A percentile compares a stretch with the other conserved stretches of the same genome.
Evolutionary conservation across 2,329 filamentous ascomycete species (phyloP).

Genomic region (Periconia sp.): DNA sequence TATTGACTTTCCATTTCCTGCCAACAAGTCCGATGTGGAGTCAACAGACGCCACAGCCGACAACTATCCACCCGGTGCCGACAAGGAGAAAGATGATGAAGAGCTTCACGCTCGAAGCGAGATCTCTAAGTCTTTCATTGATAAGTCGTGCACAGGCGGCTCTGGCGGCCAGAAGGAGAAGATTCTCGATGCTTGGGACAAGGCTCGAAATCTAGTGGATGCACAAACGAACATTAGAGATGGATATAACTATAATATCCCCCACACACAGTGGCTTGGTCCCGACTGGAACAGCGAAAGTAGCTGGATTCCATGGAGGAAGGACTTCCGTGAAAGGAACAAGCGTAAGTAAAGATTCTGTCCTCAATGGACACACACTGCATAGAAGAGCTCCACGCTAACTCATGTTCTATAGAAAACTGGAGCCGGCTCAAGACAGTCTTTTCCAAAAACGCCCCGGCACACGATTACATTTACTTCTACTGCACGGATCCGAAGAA

Average conservation of each 20-base stretch:
- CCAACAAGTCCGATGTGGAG: conserved; percentile 1
- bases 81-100: not conserved
- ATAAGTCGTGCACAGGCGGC: not conserved
- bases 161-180: not conserved
- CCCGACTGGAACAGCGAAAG: conserved; percentile 1
- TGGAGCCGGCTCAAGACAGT: conserved; percentile 1
- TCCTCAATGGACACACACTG: not conserved
- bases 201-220: not conserved
- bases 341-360: not conserved
- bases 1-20: conserved; percentile 2
- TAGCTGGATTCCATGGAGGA: not conserved
- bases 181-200: conserved; percentile 1
- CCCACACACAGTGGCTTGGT: conserved; percentile 2
- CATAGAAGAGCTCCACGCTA: not conserved
- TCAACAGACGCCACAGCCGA: not conserved
- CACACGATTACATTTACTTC: conserved; percentile 1
- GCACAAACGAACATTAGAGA: not conserved
- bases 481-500: not conserved
- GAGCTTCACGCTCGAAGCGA: not conserved
- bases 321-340: not conserved
- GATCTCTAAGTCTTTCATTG: conserved; percentile 2
- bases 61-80: not conserved
- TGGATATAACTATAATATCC: not conserved
- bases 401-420: conserved; percentile 2
- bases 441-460: conserved; percentile 1